phyloP scores from a whole-genome alignment of 208 protist species.

The Trypanosoma brucei region DNA sequence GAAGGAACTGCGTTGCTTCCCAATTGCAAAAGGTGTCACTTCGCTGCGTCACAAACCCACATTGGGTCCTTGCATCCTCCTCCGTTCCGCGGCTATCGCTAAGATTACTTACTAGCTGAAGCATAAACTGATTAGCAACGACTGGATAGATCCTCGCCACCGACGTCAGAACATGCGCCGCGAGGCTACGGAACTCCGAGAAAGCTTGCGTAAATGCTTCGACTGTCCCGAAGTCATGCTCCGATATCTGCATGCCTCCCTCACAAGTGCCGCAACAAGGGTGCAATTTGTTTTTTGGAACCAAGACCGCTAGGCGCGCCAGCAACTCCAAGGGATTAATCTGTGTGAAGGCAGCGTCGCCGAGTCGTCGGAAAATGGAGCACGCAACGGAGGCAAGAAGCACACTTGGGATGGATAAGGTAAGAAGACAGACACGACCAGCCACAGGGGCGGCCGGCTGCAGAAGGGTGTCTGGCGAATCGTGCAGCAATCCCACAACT shows the following conservation, averaged over 20 bases:
- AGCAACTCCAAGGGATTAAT: constrained; percentile 37
- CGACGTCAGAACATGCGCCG: constrained; percentile 31
- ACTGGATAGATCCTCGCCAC: constrained; percentile 43
- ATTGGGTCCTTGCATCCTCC: constrained; percentile 48
- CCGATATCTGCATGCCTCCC: constrained; percentile 38
- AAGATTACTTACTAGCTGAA: constrained; percentile 34
- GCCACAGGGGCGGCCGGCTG: constrained; percentile 19
- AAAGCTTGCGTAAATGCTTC: constrained; percentile 53
- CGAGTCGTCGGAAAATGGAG: constrained; percentile 35
- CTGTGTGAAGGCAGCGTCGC: constrained; percentile 26
- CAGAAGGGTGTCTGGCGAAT: constrained; percentile 31
- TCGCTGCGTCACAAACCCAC: constrained; percentile 68
- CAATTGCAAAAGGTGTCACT: constrained; percentile 62
- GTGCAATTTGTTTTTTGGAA: constrained; percentile 67
- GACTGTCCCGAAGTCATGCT: constrained; percentile 57
- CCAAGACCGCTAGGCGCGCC: constrained; percentile 27
- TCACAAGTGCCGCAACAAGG: constrained; percentile 34
- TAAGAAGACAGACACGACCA: constrained; percentile 26
- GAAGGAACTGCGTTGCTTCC: constrained; percentile 70
- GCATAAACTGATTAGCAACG: constrained; percentile 47
- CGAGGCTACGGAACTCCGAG: constrained; percentile 49
- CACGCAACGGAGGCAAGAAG: constrained; percentile 47
- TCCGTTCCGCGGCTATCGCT: constrained; percentile 40
- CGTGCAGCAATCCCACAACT: constrained; percentile 42
- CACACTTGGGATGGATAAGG: constrained; percentile 65